Evolutionary conservation across 2,329 filamentous ascomycete species (phyloP), one percentile per base, ranked within the genome.

Genomic region (Trichoderma citrinoviride): DNA sequence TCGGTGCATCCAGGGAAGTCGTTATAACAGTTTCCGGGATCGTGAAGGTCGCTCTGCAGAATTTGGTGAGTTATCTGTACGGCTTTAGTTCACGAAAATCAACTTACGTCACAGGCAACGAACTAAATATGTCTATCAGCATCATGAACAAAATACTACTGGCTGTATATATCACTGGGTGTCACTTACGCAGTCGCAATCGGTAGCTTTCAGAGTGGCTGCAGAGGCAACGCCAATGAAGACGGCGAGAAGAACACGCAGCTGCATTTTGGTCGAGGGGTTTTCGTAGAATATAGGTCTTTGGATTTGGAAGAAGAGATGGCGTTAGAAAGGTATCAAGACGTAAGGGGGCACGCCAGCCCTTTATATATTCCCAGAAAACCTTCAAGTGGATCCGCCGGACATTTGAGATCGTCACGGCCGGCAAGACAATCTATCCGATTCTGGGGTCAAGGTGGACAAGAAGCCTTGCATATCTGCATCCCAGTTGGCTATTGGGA

Each of bases 151-250:
- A 19, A 0, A 14, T 14, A 29, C 29, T 3, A 17, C 12, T 50
- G 1, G 5, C 5, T 19, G 15, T 1, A 19, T 23, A 17, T 50
- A 37, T 7, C 12, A n/a, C n/a, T n/a, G n/a, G n/a, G n/a, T n/a
- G n/a, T n/a, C n/a, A 64, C 61, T 50, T 49, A 64, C 61, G 37
- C 61, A 64, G 29, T 64, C 43, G 43, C 61, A 64, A 8, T 64
- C 50, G 3, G 50, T 21, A 1, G 61, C 52, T 3, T 21, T 29
- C 8, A 55, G 43, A 29, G 52, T 33, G 17, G 43, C 52, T 25
- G 50, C 52, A 14, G 40, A 55, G 7, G 50, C 40, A 17, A 53
- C 61, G 61, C 61, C 61, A 15, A 64, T 7, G 29, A 64, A 19
- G n/a, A 43, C 27, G 5, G 61, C 49, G 52, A 64, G 40, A 33